Evolutionary conservation across 169 alveolate species (phyloP), one percentile per base, ranked within the genome.

Genomic region (Cardiosporidium cionae): DNA sequence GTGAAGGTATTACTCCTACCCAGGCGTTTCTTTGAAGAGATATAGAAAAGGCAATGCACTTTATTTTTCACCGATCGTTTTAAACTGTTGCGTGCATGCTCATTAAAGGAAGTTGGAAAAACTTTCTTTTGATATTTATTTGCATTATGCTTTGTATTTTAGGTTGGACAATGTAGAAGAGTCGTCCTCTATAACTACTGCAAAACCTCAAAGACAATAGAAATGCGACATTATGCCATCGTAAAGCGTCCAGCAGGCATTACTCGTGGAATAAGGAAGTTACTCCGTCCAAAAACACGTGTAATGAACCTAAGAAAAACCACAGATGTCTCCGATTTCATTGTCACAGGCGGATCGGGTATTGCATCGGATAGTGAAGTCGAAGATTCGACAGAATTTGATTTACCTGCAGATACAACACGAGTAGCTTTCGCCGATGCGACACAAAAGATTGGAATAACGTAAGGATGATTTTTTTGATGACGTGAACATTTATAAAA

Each of bases 181-280:
- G 79, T 79, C 1, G 85, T 68, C 1, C 79, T 79, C 25, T 37
- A 65, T 0, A 71, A 65, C 9, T 66, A 65, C 58, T 23, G 35
- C 31, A 63, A 65, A 44, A 79, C 52, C 7, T 62, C 27, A 4
- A 64, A 76, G 31, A 22, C 35, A 2, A 74, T 79, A 62, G 76
- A 62, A 23, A 23, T 79, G 23, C 58, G 85, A 23, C 85, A 79
- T 54, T 79, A 74, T 65, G 85, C 84, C 67, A 74, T 79, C 31
- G 70, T 74, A 29, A 66, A 74, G 32, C 69, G 72, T 32, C 84
- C 85, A 34, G 77, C 85, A 2, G 85, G 84, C 22, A 74, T 74
- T 3, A 74, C 84, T 22, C 69, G 67, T 9, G 36, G 79, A 5
- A 65, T 79, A 23, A 62, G 76, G 72, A 79, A 67, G 79, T 1